Percentiles rank a stretch among this genome's conserved stretches.
Evolutionary conservation across 2,329 filamentous ascomycete genomes (phyloP).

Genomic region (Cladosporium sp.): DNA sequence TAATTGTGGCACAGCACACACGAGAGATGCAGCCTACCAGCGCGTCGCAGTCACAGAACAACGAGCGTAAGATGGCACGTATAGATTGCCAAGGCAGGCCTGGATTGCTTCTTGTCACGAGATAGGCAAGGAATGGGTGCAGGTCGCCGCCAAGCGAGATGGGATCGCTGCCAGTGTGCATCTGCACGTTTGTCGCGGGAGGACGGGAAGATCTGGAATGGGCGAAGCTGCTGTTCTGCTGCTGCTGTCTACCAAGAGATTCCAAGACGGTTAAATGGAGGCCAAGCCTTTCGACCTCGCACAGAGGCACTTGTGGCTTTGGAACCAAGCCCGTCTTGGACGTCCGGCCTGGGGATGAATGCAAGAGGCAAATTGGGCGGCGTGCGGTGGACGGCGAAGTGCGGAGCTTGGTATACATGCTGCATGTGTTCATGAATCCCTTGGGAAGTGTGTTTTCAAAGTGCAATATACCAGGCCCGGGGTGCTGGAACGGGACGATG

Average conservation of each 20-base stretch:
- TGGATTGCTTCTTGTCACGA: conserved; percentile 18
- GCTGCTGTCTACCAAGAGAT: background rate
- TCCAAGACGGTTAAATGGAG: conserved; percentile 17
- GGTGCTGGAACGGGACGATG: background rate
- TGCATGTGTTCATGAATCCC: background rate
- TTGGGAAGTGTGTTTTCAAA: background rate
- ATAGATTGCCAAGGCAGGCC: conserved; percentile 2
- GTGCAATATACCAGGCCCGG: background rate
- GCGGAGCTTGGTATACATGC: background rate
- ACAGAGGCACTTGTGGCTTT: background rate
- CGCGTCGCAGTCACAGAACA: background rate
- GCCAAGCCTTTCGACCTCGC: background rate
- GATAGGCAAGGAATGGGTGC: conserved; percentile 3
- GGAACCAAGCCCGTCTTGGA: conserved; percentile 8
- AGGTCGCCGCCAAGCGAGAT: conserved; percentile 8
- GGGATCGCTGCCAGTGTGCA: background rate
- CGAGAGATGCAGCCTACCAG: background rate
- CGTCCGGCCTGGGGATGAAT: conserved; percentile 15
- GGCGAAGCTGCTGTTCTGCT: background rate
- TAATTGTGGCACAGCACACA: conserved; percentile 5
- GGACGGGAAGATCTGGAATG: conserved; percentile 11
- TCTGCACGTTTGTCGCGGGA: conserved; percentile 12
- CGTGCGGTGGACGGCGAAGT: background rate
- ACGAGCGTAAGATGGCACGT: background rate
- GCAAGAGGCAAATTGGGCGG: conserved; percentile 3